A percentile compares a stretch with the other conserved stretches of the same genome.
phyloP scores from a whole-genome alignment of 129 eudicot species.

The Gnaphalium uliginosum region DNA sequence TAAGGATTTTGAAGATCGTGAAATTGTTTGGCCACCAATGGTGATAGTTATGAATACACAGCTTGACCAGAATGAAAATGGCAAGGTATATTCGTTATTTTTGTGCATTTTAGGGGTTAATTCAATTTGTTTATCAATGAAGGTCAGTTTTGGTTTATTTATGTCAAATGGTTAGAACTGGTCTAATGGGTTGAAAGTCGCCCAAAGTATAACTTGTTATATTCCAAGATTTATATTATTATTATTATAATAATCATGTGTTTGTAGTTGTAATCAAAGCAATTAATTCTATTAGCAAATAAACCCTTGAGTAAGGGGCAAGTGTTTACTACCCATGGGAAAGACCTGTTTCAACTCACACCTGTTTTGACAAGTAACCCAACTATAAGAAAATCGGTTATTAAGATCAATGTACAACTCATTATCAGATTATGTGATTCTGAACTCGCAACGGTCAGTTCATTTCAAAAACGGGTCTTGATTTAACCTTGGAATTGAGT shows the following conservation, averaged over 20 bases:
- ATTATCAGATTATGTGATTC: background rate
- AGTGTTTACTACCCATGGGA: background rate
- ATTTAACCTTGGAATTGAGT: background rate
- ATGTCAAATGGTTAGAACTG: background rate
- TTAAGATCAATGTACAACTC: background rate
- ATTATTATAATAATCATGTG: background rate
- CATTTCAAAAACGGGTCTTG: background rate
- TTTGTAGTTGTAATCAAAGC: background rate
- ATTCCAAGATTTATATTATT: background rate
- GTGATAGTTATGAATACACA: conserved; percentile 76
- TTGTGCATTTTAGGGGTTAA: background rate
- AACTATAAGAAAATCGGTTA: conserved; percentile 1
- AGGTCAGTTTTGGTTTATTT: background rate
- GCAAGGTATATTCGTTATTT: conserved; percentile 48
- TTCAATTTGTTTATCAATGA: background rate
- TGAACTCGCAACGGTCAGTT: background rate
- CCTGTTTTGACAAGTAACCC: background rate
- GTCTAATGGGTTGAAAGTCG: background rate
- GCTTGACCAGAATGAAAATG: conserved; percentile 69
- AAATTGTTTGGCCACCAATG: conserved; percentile 94
- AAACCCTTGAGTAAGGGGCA: background rate
- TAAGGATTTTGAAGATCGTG: conserved; percentile 41
- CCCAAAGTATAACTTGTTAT: background rate
- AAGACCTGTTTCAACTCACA: background rate
- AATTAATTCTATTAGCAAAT: background rate